phyloP scores from a whole-genome alignment of 1,284 basidiomycete genomes.

The Boletellus deceptivus region DNA sequence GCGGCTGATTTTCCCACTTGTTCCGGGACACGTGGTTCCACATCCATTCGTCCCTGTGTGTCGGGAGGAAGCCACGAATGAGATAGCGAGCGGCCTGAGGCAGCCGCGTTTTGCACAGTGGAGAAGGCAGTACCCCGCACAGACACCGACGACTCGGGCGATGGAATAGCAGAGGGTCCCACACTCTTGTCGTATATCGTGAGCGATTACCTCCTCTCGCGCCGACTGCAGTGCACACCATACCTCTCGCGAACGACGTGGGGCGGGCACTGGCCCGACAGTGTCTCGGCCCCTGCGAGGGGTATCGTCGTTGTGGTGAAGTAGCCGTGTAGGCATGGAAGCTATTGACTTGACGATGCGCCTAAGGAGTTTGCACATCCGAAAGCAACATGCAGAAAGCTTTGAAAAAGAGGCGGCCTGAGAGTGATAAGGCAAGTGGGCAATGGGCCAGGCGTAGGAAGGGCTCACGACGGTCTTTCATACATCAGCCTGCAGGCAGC shows the following conservation, averaged over 20 bases:
- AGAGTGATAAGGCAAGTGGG: slow-evolving; percentile 12
- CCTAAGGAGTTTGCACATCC: slow-evolving; percentile 16
- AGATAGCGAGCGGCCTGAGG: neutral
- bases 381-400: slow-evolving; percentile 8
- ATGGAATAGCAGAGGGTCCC: neutral
- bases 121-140: neutral
- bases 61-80: neutral
- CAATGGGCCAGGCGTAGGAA: slow-evolving; percentile 6
- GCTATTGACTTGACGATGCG: slow-evolving; percentile 12
- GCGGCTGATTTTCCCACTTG: neutral
- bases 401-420: neutral
- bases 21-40: neutral
- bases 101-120: neutral
- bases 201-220: neutral
- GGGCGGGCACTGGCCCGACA: neutral
- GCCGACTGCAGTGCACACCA: neutral
- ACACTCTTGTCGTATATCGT: slow-evolving; percentile 2
- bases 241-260: slow-evolving; percentile 10
- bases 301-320: neutral
- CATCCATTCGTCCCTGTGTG: neutral
- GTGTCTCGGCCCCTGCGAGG: neutral
- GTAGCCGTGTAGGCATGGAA: slow-evolving; percentile 11
- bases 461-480: slow-evolving; percentile 7
- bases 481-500: slow-evolving; percentile 5
- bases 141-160: neutral